Base-by-base conservation (phyloP, 1,284 basidiomycete genomes). In the Cutaneotrichosporon cavernicola region DNA sequence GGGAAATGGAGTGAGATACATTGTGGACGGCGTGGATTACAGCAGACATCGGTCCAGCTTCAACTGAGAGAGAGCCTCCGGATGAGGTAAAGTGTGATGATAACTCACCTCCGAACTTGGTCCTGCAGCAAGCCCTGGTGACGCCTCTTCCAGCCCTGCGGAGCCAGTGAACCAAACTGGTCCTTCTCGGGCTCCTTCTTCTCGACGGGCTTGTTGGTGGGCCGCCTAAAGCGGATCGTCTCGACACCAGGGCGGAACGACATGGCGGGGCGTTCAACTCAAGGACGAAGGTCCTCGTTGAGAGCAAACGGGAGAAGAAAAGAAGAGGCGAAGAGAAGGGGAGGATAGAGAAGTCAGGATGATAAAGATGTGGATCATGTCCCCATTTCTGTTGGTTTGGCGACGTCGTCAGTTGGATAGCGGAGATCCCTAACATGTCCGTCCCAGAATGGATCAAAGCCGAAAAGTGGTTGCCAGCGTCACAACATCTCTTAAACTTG, bases 101-200 rank as follows among this genome's bases (percentile, higher is more conserved):
- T 26, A 43, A 61, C 77, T 67, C 71, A 80, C 79, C 79, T 66
- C 22, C 74, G 67, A 0, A 76, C 65, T 60, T 75, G 73, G 69
- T 81, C 80, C 70, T 81, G 80, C n/a, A 81, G 67, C 60, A 81
- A 67, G 5, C 80, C 80, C 61, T 76, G 74, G 67, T 81, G 80
- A 51, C 80, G 60, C 63, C 70, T 67, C 68, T 77, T 80, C 75
- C 77, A 81, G 5, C 75, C 76, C 59, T 66, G 58, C 16, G 73
- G 74, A 21, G 73, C 75, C 56, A 72, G 52, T 10, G 66, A 62
- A 30, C 80, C 80, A 66, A 80, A 80, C 65, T 75, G 70, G 62
- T 76, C 76, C 58, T 72, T 72, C 62, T 76, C 72, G 26, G 65
- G 68, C 50, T 64, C 66, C 7, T 63, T 60, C 53, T 62, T 62